Percentiles rank a stretch among this genome's conserved stretches.
Conservation (phyloP, 2,329 filamentous ascomycete species). For the Ophiostoma montium region DNA sequence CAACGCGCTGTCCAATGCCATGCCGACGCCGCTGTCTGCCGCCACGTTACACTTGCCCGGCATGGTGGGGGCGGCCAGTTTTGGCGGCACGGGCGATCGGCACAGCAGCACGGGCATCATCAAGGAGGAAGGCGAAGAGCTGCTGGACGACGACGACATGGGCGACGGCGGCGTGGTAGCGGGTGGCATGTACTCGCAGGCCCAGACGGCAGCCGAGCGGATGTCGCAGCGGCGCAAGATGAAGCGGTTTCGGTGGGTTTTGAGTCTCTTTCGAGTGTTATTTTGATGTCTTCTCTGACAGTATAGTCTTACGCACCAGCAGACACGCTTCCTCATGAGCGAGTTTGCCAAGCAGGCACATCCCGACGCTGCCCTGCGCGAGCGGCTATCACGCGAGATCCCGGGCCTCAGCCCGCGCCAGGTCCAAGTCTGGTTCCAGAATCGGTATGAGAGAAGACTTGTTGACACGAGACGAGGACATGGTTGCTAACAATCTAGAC, state of each 20-base stretch:
- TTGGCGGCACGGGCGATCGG: too few species aligned
- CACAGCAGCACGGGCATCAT: slow-evolving; percentile 25
- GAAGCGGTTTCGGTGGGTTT: slow-evolving; percentile 61
- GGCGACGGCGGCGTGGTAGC: slow-evolving; percentile 28
- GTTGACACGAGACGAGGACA: too few species aligned
- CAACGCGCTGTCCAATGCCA: slow-evolving; percentile 6
- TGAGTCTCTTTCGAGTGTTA: too few species aligned
- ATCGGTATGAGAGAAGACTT: too few species aligned
- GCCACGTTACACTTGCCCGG: slow-evolving; percentile 22
- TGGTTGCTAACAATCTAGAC: slow-evolving; percentile 21
- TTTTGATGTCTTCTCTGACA: not conserved
- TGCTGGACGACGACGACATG: slow-evolving; percentile 44
- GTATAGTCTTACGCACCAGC: slow-evolving; percentile 74
- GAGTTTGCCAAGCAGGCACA: slow-evolving; percentile 93
- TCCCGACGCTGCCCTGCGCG: slow-evolving; percentile 80
- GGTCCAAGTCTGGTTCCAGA: slow-evolving; percentile 98
- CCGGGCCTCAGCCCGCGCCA: slow-evolving; percentile 82
- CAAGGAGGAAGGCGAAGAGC: slow-evolving; percentile 38
- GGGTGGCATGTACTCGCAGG: slow-evolving; percentile 24
- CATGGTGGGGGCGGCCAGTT: slow-evolving; percentile 23
- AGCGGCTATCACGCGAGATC: slow-evolving; percentile 77
- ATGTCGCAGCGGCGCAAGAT: slow-evolving; percentile 47
- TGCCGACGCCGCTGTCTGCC: slow-evolving; percentile 27
- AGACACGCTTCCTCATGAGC: slow-evolving; percentile 95
- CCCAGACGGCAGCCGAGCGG: slow-evolving; percentile 42